phyloP scores from a whole-genome alignment of 2,329 filamentous ascomycete genomes.

The Parasarocladium wereldwijsianum region DNA sequence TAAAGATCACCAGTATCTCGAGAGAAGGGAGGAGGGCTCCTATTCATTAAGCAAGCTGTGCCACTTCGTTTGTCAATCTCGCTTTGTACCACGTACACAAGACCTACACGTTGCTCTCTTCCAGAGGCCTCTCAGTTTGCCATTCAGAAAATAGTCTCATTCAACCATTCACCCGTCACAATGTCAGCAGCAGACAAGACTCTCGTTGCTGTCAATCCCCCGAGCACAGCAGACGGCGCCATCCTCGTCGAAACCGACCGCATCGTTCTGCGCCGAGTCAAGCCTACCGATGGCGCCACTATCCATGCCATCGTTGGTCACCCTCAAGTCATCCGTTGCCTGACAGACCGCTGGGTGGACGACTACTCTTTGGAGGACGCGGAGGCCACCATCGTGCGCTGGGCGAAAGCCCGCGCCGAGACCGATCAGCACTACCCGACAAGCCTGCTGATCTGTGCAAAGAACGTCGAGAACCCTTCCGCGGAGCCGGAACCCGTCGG shows the following conservation, averaged over 20 bases:
- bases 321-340: constrained; percentile 18
- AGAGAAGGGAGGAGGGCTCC: no score
- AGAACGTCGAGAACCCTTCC: constrained; percentile 13
- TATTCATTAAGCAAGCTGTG: no score
- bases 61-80: no score
- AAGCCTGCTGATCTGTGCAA: constrained; percentile 21
- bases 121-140: no score
- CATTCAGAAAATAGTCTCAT: no score
- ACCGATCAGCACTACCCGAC: constrained; percentile 10
- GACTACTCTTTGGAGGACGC: constrained; percentile 29
- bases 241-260: constrained; percentile 17
- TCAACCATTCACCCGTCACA: no score
- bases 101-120: no score
- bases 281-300: constrained; percentile 20
- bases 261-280: constrained; percentile 25
- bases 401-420: constrained; percentile 6
- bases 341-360: constrained; percentile 29
- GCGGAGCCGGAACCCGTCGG: constrained; percentile 19
- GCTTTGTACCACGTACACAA: no score
- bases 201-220: constrained; percentile 12
- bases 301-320: constrained; percentile 22
- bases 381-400: constrained; percentile 17
- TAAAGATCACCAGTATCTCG: no score
- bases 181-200: no score
- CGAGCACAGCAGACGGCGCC: constrained; percentile 13